Evolutionary conservation across 768 basidiomycete genomes (phyloP).

Genomic region (Cyclocybe cylindracea): DNA sequence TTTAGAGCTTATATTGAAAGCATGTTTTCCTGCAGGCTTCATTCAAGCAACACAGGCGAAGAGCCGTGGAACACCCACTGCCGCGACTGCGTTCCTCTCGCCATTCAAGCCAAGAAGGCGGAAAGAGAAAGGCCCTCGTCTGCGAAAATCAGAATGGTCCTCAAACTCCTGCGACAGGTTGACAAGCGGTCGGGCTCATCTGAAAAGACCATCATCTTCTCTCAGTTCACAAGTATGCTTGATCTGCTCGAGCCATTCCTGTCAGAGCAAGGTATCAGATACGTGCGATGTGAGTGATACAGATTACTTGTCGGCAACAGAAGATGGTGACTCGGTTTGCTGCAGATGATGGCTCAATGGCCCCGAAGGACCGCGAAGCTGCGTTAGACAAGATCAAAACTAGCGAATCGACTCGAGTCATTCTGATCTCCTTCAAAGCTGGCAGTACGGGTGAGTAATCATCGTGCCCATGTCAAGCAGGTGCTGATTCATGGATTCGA

Average conservation of each 20-base stretch:
- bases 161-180: conserved; percentile 70
- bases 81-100: conserved; percentile 56
- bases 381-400: conserved; percentile 73
- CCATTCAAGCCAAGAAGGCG: conserved; percentile 45
- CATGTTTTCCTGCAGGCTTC: conserved; percentile 32
- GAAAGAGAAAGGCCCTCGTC: conserved; percentile 66
- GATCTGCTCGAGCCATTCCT: conserved; percentile 88
- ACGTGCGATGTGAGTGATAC: conserved; percentile 77
- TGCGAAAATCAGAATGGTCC: conserved; percentile 84
- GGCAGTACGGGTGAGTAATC: conserved; percentile 77
- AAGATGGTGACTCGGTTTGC: neutral
- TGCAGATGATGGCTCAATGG: conserved; percentile 89
- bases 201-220: conserved; percentile 97
- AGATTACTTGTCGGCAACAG: neutral
- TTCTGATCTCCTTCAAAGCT: conserved; percentile 95
- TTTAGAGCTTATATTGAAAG: neutral
- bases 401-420: conserved; percentile 61
- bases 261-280: conserved; percentile 62
- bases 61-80: conserved; percentile 54
- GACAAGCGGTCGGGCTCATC: conserved; percentile 52
- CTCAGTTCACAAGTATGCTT: conserved; percentile 88
- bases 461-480: conserved; percentile 1
- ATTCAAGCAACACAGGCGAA: conserved; percentile 34
- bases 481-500: conserved; percentile 8
- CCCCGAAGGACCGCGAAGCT: conserved; percentile 70